Evolutionary conservation across 495 filamentous ascomycete species (phyloP).

Genomic region (Aspergillus taichungensis): DNA sequence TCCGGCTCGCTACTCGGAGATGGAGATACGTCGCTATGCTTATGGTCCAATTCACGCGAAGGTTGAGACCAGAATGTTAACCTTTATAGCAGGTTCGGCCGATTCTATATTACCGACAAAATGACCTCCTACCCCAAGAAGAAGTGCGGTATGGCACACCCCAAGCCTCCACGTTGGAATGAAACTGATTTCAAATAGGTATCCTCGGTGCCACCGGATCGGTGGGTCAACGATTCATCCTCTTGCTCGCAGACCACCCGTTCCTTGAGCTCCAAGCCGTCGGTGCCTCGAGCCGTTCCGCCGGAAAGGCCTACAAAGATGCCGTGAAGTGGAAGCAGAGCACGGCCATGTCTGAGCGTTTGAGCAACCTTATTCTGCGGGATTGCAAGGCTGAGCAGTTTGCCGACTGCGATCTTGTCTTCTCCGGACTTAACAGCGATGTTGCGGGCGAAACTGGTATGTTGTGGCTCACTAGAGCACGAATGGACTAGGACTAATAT

Average conservation of each 20-base stretch:
- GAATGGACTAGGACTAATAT: background rate
- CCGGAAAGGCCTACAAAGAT: conserved; percentile 75
- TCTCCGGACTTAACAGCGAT: conserved; percentile 78
- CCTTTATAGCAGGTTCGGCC: background rate
- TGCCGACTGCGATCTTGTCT: conserved; percentile 77
- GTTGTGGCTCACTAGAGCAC: conserved; percentile 5
- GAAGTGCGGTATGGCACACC: conserved; percentile 36
- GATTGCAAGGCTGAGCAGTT: conserved; percentile 69
- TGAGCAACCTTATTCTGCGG: conserved; percentile 62
- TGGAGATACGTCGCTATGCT: too few species aligned
- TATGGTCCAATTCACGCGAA: too few species aligned
- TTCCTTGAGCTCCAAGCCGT: conserved; percentile 66
- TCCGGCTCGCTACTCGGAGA: too few species aligned
- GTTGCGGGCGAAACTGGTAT: conserved; percentile 71
- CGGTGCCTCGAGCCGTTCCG: conserved; percentile 70
- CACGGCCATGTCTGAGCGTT: conserved; percentile 54
- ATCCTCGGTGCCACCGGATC: conserved; percentile 52
- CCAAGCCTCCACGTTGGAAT: background rate
- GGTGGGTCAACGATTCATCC: conserved; percentile 79
- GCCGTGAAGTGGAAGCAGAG: conserved; percentile 81
- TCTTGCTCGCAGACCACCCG: conserved; percentile 71
- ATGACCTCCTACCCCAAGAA: conserved; percentile 35
- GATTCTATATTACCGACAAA: conserved; percentile 7
- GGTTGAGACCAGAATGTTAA: background rate
- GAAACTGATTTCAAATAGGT: conserved; percentile 23